Evolutionary conservation across 139 green algal genomes (phyloP).

Genomic region (Chlorella sp.): DNA sequence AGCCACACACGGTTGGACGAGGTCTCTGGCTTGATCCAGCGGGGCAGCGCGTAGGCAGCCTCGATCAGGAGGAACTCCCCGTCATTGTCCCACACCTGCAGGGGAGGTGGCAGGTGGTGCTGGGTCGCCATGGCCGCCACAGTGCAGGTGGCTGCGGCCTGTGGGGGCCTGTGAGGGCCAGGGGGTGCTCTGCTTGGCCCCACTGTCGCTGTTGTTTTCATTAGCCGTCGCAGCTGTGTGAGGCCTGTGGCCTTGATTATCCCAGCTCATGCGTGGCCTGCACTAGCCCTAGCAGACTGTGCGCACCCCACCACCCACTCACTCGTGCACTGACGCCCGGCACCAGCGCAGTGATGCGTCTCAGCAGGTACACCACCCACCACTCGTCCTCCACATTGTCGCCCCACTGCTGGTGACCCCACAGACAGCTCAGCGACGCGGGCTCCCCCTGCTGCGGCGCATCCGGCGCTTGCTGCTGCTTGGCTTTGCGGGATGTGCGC

Average conservation of each 20-base stretch:
- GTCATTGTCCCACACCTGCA: slow-evolving; percentile 85
- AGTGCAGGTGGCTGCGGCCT: too few species aligned
- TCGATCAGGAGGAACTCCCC: slow-evolving; percentile 97
- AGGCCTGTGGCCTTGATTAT: too few species aligned
- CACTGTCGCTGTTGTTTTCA: too few species aligned
- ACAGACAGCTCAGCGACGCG: slow-evolving; percentile 42
- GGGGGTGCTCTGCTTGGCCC: too few species aligned
- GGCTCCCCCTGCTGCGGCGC: slow-evolving; percentile 3
- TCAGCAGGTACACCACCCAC: slow-evolving; percentile 73
- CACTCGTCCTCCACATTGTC: slow-evolving; percentile 91
- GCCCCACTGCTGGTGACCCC: slow-evolving; percentile 57
- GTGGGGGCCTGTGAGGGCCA: too few species aligned
- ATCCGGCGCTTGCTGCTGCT: neutral
- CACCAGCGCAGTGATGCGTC: slow-evolving; percentile 39
- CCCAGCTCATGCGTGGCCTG: too few species aligned
- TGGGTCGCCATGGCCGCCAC: too few species aligned
- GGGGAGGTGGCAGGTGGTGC: too few species aligned
- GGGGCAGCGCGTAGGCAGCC: slow-evolving; percentile 73
- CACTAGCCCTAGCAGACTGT: too few species aligned
- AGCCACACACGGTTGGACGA: slow-evolving; percentile 73
- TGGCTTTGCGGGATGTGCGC: neutral
- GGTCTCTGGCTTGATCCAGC: slow-evolving; percentile 69
- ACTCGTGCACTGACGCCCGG: slow-evolving; percentile 38
- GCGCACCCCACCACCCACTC: too few species aligned
- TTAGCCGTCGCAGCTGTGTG: too few species aligned